Conservation (phyloP, 1,284 basidiomycete genomes). For the Papiliotrema nemorosa region DNA sequence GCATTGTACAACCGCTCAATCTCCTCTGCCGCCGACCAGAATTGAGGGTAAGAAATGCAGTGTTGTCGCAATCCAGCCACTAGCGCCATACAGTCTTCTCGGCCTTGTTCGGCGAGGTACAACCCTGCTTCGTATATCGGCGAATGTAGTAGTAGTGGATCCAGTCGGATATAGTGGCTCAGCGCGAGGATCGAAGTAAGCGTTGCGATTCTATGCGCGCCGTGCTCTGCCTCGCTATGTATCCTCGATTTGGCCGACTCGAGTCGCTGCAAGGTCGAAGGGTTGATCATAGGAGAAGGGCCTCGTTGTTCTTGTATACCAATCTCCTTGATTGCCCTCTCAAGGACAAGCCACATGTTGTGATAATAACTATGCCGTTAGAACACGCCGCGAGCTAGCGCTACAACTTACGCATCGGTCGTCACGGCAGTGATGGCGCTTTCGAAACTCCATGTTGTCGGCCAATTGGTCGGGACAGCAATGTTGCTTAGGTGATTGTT, state of each 20-base stretch:
- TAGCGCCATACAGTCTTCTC: slow-evolving; percentile 74
- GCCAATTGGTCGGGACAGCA: slow-evolving; percentile 78
- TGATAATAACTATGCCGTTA: slow-evolving; percentile 61
- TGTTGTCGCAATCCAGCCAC: slow-evolving; percentile 83
- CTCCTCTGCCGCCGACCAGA: slow-evolving; percentile 69
- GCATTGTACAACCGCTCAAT: slow-evolving; percentile 31
- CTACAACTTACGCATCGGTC: slow-evolving; percentile 60
- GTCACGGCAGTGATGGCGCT: slow-evolving; percentile 70
- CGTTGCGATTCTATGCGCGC: slow-evolving; percentile 78
- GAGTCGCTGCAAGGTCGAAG: slow-evolving; percentile 5
- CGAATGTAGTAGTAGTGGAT: slow-evolving; percentile 65
- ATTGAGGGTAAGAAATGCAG: slow-evolving; percentile 63
- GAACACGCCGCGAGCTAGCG: not conserved
- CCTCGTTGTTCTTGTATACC: slow-evolving; percentile 61
- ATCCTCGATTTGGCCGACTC: slow-evolving; percentile 62
- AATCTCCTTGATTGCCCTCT: slow-evolving; percentile 65
- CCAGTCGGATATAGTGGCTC: slow-evolving; percentile 67
- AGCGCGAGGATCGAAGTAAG: slow-evolving; percentile 73
- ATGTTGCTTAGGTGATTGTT: slow-evolving; percentile 69
- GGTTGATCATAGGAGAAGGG: slow-evolving; percentile 7
- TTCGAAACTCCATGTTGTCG: slow-evolving; percentile 83
- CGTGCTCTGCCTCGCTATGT: slow-evolving; percentile 73
- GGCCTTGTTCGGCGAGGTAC: slow-evolving; percentile 73
- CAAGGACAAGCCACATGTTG: slow-evolving; percentile 64
- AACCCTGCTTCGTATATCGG: slow-evolving; percentile 76